Evolutionary conservation across 495 filamentous ascomycete species (phyloP), one percentile per base, ranked within the genome.

Genomic region (Penicillium coffeae): DNA sequence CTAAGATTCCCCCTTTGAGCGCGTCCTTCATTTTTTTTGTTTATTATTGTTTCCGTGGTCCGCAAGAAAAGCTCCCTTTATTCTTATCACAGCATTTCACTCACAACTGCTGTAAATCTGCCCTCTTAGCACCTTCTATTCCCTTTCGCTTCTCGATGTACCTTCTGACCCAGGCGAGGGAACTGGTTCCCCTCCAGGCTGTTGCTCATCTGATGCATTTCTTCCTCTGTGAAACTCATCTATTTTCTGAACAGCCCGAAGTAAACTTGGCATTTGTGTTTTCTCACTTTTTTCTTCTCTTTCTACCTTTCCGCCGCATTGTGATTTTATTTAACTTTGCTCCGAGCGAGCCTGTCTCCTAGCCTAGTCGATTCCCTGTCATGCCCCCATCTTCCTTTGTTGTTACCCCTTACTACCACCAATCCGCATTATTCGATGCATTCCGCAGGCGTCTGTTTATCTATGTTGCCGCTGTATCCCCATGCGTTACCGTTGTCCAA

Each of bases 391-490:
- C 22, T 61, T 50, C 48, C 55, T 46, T 59, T 61, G 47, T 56
- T 62, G 46, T 54, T 30, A 30, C 42, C 48, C 52, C 63, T 55
- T 68, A 56, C 45, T 65, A 42, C 52, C 56, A 55, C 57, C 54
- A 62, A 54, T 59, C 50, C 50, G 55, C 58, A 62, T 62, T 56
- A 36, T 54, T 45, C 55, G 22, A 55, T 76, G 72, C 71, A 77
- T 76, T 64, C 65, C 58, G 68, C 69, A 68, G 73, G 72, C 69
- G 68, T 74, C 65, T 62, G 59, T 71, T 65, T 67, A 65, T 55
- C 69, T 56, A 63, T 72, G 61, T 64, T 44, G 54, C 52, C 47
- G 43, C 41, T 58, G 47, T 54, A 55, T 66, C 52, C 48, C 49
- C 33, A 32, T 40, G 35, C 47, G 54, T 60, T 59, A 15, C 40